These are phyloP conservation scores for Chlorencoelia australis DNA, from an alignment of 2,329 filamentous ascomycete genomes.

Conservation along the genomic window DNA sequence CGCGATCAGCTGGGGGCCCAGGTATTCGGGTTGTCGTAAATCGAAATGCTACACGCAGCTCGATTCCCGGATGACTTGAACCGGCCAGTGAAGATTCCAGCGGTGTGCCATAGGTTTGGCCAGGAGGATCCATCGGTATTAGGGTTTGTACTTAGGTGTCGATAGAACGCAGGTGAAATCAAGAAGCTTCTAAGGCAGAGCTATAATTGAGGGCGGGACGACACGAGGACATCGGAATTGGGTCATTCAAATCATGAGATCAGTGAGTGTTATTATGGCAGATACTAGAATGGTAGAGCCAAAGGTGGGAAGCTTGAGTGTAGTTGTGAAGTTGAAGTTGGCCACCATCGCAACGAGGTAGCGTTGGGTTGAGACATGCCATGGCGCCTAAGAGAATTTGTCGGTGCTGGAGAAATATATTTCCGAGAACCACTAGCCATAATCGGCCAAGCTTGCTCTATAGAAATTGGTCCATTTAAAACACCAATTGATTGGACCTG, in stretches of 20 bases:
- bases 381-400: too few relatives aligned
- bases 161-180: not conserved
- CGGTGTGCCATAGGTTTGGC: not conserved
- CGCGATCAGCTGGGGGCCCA: constrained; percentile 1
- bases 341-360: not conserved
- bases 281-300: not conserved
- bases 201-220: not conserved
- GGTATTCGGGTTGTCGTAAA: not conserved
- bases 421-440: not conserved
- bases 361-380: too few relatives aligned
- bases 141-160: not conserved
- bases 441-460: not conserved
- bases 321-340: not conserved
- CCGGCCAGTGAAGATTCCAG: not conserved
- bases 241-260: not conserved
- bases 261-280: not conserved
- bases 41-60: not conserved
- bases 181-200: not conserved
- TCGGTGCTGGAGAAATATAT: not conserved
- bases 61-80: not conserved
- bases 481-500: not conserved
- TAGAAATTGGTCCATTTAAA: not conserved
- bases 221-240: not conserved
- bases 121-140: not conserved
- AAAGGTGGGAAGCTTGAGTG: not conserved